These are phyloP conservation scores for Talaromyces sp. DNA, from an alignment of 2,329 filamentous ascomycete genomes.

Conservation along the genomic window DNA sequence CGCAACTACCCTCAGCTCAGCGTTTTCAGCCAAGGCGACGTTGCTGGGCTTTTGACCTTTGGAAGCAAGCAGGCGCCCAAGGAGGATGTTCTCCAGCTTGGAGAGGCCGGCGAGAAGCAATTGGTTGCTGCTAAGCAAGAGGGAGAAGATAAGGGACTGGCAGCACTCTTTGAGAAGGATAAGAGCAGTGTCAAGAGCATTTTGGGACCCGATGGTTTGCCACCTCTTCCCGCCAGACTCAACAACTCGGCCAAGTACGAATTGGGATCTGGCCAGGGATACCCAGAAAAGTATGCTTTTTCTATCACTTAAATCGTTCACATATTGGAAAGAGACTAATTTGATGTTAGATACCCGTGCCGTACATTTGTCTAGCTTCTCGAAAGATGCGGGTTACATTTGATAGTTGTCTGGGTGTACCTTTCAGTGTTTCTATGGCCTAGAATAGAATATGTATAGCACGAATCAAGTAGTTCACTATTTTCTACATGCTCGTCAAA, in stretches of 20 bases:
- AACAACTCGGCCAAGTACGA: slow-evolving; percentile 59
- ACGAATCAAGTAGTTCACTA: not conserved
- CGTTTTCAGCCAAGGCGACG: slow-evolving; percentile 77
- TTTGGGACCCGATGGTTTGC: slow-evolving; percentile 73
- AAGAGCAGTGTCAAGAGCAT: slow-evolving; percentile 55
- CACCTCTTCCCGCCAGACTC: slow-evolving; percentile 77
- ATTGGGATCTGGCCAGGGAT: slow-evolving; percentile 64
- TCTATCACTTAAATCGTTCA: not conserved
- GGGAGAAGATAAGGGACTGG: slow-evolving; percentile 68
- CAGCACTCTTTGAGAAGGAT: slow-evolving; percentile 68
- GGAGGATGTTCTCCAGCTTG: slow-evolving; percentile 70
- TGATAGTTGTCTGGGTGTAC: not conserved
- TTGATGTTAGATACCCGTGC: slow-evolving; percentile 41
- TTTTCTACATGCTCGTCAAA: not conserved
- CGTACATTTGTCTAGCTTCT: slow-evolving; percentile 42
- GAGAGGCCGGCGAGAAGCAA: slow-evolving; percentile 68
- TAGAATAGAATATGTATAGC: slow-evolving; percentile 3
- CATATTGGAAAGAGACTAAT: not conserved
- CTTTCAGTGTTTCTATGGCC: not conserved
- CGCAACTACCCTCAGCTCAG: slow-evolving; percentile 77
- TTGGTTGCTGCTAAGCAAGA: slow-evolving; percentile 74
- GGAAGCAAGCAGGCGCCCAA: slow-evolving; percentile 79
- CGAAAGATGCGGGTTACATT: not conserved
- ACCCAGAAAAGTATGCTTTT: slow-evolving; percentile 60
- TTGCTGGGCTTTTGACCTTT: slow-evolving; percentile 78